phyloP scores from a whole-genome alignment of 2,329 filamentous ascomycete genomes.

The Penicillium sp. region DNA sequence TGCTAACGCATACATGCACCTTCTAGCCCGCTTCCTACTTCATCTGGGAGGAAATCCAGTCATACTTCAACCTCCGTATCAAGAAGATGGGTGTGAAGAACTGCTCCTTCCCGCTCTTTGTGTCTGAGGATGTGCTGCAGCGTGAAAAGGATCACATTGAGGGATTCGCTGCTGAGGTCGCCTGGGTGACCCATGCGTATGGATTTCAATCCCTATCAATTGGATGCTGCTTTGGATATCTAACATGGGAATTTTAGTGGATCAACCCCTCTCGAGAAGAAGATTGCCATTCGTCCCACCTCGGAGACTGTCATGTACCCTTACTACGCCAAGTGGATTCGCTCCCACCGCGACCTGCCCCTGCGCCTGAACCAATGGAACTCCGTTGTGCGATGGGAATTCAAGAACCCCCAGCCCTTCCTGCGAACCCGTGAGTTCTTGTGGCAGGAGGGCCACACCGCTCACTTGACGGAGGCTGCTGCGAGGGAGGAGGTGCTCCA shows the following conservation, averaged over 20 bases:
- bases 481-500: conserved; percentile 84
- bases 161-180: conserved; percentile 80
- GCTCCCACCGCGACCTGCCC: conserved; percentile 91
- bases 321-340: conserved; percentile 69
- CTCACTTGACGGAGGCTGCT: conserved; percentile 79
- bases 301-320: conserved; percentile 80
- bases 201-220: conserved; percentile 5
- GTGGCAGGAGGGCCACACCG: conserved; percentile 96
- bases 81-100: conserved; percentile 88
- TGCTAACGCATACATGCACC: conserved; percentile 5
- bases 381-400: conserved; percentile 92
- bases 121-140: conserved; percentile 83
- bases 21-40: conserved; percentile 60
- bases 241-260: conserved; percentile 57
- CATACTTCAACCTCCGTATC: conserved; percentile 64
- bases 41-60: conserved; percentile 67
- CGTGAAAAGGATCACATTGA: conserved; percentile 95
- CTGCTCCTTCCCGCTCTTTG: conserved; percentile 94
- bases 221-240: neutral
- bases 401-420: conserved; percentile 85
- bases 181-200: conserved; percentile 54
- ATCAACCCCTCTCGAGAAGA: conserved; percentile 86
- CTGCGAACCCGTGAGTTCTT: conserved; percentile 91
- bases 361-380: conserved; percentile 98
- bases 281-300: conserved; percentile 67